Percentiles rank a stretch among this genome's conserved stretches.
These are phyloP conservation scores for Adansonia madagascariensis DNA, from an alignment of 441 rosid genomes.

Conservation along the genomic window DNA sequence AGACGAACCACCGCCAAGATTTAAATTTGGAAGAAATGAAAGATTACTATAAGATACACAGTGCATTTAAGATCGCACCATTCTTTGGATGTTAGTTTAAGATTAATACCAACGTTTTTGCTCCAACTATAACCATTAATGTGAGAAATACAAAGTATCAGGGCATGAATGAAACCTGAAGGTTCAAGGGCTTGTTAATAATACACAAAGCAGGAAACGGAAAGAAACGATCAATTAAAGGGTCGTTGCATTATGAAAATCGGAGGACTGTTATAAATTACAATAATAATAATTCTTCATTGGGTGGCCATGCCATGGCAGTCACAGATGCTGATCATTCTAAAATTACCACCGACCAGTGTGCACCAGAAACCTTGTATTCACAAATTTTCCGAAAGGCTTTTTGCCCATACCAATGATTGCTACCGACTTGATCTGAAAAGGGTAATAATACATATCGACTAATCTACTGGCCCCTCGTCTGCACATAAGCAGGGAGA, in stretches of 20 bases:
- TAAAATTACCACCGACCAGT: conserved; percentile 26
- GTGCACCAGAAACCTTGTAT: conserved; percentile 44
- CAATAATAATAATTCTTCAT: neutral
- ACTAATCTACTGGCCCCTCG: conserved; percentile 48
- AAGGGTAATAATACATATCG: conserved; percentile 52
- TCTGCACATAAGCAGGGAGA: conserved; percentile 29
- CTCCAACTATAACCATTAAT: neutral
- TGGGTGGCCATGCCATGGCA: conserved; percentile 11
- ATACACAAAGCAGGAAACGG: neutral
- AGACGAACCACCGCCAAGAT: too few relatives aligned
- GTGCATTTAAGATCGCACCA: neutral
- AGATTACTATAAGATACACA: neutral
- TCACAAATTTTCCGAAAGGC: conserved; percentile 58
- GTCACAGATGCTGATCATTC: conserved; percentile 24
- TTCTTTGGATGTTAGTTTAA: too few relatives aligned
- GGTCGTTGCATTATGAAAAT: conserved; percentile 14
- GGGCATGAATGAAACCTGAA: neutral
- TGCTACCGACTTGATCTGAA: conserved; percentile 46
- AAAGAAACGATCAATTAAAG: conserved; percentile 3
- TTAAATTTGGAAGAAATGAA: neutral
- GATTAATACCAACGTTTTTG: too few relatives aligned
- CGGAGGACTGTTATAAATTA: neutral
- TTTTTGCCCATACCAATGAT: conserved; percentile 59
- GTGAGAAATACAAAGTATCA: neutral
- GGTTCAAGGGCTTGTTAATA: neutral